Evolutionary conservation across 306 rosid genomes (phyloP).

Genomic region (Trifolium dubium): DNA sequence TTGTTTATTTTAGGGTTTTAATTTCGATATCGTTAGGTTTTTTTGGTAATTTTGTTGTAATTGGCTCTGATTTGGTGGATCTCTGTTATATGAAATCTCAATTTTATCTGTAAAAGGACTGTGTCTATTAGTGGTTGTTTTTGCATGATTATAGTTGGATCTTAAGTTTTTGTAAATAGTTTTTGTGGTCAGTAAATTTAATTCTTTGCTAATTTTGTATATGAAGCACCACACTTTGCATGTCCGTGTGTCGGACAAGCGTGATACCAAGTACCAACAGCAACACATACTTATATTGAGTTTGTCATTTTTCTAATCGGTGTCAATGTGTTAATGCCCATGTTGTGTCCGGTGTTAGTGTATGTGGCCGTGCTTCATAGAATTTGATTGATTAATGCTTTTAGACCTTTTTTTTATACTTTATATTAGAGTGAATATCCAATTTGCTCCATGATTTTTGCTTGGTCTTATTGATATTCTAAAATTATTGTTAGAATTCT

Average conservation of each 20-base stretch:
- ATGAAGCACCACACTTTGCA: no score
- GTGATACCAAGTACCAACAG: no score
- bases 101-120: not conserved
- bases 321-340: no score
- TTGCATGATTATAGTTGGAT: slow-evolving; percentile 1
- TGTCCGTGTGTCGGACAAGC: no score
- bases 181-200: not conserved
- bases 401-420: not conserved
- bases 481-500: not conserved
- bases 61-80: not conserved
- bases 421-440: not conserved
- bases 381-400: not conserved
- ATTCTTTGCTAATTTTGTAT: no score
- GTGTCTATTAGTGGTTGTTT: not conserved
- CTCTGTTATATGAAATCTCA: not conserved
- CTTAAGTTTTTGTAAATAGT: not conserved
- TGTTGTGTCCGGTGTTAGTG: no score
- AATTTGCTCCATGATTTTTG: not conserved
- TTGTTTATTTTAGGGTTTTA: not conserved
- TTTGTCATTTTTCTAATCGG: no score
- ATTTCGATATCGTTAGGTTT: not conserved
- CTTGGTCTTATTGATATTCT: not conserved
- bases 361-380: not conserved
- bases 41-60: not conserved
- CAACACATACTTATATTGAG: no score